Conservation (phyloP, 148 eudicot genomes). For the Vaccinium darrowii region DNA sequence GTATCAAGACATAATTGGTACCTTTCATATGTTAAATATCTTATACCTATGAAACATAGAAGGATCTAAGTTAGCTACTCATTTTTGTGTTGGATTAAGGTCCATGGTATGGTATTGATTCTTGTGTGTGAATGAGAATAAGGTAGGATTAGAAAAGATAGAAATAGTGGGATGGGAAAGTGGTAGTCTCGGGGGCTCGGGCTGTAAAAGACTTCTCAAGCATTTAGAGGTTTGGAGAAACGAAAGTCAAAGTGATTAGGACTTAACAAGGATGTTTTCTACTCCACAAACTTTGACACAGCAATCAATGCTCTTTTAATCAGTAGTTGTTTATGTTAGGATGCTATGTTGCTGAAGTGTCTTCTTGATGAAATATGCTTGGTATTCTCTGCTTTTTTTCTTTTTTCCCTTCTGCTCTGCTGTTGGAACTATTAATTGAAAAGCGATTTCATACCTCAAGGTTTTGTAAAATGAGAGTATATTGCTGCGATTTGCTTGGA, state of each 20-base stretch:
- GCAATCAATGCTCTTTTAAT: not conserved
- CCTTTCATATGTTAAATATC: not conserved
- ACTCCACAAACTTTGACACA: not conserved
- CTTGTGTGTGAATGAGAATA: not conserved
- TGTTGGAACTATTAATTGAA: not conserved
- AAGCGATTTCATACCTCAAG: constrained; percentile 2
- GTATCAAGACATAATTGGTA: not conserved
- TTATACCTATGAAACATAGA: not conserved
- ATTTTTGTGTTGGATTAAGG: not conserved
- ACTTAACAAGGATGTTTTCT: not conserved
- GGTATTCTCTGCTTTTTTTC: not conserved
- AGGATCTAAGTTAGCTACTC: not conserved
- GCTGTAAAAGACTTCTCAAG: not conserved
- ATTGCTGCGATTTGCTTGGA: not conserved
- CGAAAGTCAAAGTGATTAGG: not conserved
- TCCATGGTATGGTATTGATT: not conserved
- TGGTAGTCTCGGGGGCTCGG: not conserved
- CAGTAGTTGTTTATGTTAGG: not conserved
- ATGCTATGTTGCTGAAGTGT: not conserved
- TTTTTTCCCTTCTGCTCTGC: not conserved
- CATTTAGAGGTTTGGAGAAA: not conserved
- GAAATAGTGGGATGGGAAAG: not conserved
- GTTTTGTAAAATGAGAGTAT: not conserved
- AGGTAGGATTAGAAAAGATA: not conserved
- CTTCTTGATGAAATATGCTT: not conserved